These are phyloP conservation scores for Cryptococcus sp. DNA, from an alignment of 1,284 basidiomycete genomes.

Conservation along the genomic window DNA sequence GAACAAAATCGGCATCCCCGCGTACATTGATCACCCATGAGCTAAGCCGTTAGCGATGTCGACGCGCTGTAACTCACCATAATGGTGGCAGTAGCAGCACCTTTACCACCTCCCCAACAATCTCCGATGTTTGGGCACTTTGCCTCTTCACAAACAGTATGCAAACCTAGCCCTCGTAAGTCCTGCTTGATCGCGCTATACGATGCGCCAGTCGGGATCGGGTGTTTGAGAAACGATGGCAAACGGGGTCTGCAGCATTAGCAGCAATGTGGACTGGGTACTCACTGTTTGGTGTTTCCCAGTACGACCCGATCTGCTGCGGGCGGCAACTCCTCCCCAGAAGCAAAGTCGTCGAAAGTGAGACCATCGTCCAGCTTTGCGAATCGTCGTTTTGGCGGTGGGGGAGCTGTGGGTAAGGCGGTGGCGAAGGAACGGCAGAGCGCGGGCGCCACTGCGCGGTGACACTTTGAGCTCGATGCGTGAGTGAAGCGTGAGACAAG, in stretches of 20 bases:
- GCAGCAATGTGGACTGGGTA: background rate
- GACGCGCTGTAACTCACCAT: constrained; percentile 68
- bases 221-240: constrained; percentile 89
- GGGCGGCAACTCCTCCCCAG: constrained; percentile 57
- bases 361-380: constrained; percentile 68
- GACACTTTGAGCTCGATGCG: background rate
- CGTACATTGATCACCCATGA: constrained; percentile 99
- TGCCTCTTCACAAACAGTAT: constrained; percentile 98
- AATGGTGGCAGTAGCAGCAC: constrained; percentile 94
- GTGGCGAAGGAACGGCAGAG: constrained; percentile 34
- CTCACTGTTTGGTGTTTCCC: constrained; percentile 74
- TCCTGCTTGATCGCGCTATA: constrained; percentile 95
- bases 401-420: constrained; percentile 19
- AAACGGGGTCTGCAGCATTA: constrained; percentile 74
- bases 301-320: constrained; percentile 65
- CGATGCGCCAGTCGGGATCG: constrained; percentile 83
- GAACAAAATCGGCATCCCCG: constrained; percentile 97
- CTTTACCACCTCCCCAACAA: constrained; percentile 94
- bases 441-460: background rate
- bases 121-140: constrained; percentile 99
- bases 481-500: background rate
- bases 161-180: constrained; percentile 82
- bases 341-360: constrained; percentile 81
- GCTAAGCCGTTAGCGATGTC: constrained; percentile 55
- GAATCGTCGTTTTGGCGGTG: constrained; percentile 25